Evolutionary conservation across 495 filamentous ascomycete genomes (phyloP).

Genomic region (Annulohypoxylon maeteangense): DNA sequence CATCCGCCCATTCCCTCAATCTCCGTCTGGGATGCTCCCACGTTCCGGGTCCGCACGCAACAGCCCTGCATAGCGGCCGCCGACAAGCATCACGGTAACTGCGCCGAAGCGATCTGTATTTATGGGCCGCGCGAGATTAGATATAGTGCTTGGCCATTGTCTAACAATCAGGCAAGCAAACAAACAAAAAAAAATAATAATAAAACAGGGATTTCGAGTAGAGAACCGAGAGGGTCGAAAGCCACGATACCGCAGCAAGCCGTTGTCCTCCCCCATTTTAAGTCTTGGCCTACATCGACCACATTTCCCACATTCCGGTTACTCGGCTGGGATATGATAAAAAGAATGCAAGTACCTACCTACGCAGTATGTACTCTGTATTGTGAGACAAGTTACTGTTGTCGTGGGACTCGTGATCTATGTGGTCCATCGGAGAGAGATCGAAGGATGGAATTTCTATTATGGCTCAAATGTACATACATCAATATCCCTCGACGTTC

Average conservation of each 20-base stretch:
- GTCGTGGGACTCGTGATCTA: background rate
- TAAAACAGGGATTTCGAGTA: conserved; percentile 22
- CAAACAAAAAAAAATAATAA: conserved; percentile 9
- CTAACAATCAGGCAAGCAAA: conserved; percentile 11
- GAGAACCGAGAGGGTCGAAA: conserved; percentile 11
- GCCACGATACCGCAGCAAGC: conserved; percentile 39
- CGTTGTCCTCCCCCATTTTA: conserved; percentile 24
- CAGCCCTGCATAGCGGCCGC: conserved; percentile 25
- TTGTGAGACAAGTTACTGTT: conserved; percentile 13
- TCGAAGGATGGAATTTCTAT: conserved; percentile 5
- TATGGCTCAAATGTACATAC: background rate
- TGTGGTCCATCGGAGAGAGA: conserved; percentile 11
- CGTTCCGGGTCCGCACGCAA: conserved; percentile 27
- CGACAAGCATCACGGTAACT: conserved; percentile 23
- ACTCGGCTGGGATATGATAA: background rate
- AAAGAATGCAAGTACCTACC: background rate
- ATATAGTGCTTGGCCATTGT: conserved; percentile 14
- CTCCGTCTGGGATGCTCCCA: conserved; percentile 30
- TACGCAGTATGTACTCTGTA: no score
- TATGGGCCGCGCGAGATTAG: conserved; percentile 16
- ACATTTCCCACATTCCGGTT: background rate
- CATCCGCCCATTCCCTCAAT: conserved; percentile 16
- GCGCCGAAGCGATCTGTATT: conserved; percentile 10
- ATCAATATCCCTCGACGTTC: background rate
- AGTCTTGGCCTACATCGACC: conserved; percentile 18